Base-by-base conservation (phyloP, 2,329 filamentous ascomycete species). In the Pseudopithomyces maydicus region DNA sequence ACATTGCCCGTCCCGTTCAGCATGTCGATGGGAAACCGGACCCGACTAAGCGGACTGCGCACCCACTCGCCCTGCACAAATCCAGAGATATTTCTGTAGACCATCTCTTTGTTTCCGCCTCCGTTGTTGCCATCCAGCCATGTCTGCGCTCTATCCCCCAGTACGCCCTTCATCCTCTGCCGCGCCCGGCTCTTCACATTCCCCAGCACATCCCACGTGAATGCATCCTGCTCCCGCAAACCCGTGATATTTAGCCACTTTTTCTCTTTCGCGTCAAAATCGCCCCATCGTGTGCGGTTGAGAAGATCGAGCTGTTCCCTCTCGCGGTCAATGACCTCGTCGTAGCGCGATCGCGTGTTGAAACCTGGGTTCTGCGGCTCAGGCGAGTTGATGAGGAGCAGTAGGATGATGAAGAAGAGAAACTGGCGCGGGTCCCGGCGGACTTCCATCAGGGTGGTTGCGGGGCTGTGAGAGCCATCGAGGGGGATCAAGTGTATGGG, bases 31-130 rank as follows among this genome's bases (percentile, higher is more conserved):
- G 79, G 71, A 77, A 82, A 59, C 69, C 81, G 64, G 74, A 80
- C 61, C 61, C 54, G 77, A 80, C 67, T 77, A 84, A 81, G 42
- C 79, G 81, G 47, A n/a, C 71, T 71, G 36, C 87, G 86, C 53
- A 87, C 80, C 90, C 91, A 96, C 55, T 87, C 81, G n/a, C 92
- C 92, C 46, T 87, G 84, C 36, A 96, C 81, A 32, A 87, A 87
- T 4, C 92, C 90, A 1, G 91, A 92, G 6, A 90, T 84, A 71
- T 96, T 94, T 69, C 84, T 84, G 82, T 93, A 96, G n/a, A 88
- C 79, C 52, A 89, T 76, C 6, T 80, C 74, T 49, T 68, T 60
- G 11, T 57, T 52, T 2, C 61, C 66, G 14, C 79, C 78, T 35
- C 80, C 72, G 2, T 53, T 44, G 1, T 78, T 74, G 2, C 77